These are phyloP conservation scores for Rhizopus microsporus DNA, from an alignment of 371 early-diverging fungal species.

Conservation along the genomic window DNA sequence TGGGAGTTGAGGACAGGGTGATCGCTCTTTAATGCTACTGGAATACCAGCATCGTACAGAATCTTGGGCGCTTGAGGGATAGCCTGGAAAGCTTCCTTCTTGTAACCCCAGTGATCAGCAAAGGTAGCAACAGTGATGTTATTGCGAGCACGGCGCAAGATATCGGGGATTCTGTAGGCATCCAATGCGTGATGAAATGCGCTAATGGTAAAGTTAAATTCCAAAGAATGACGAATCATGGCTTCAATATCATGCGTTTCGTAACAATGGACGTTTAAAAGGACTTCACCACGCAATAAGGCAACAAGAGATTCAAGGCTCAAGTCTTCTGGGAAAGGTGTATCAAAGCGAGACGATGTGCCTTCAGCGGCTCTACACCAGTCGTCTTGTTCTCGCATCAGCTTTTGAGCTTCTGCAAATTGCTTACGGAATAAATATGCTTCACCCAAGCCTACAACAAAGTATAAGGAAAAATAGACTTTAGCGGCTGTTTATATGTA, in stretches of 20 bases:
- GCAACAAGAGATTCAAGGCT: conserved; percentile 64
- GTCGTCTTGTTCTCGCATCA: conserved; percentile 66
- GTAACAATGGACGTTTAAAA: conserved; percentile 76
- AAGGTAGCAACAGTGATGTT: conserved; percentile 71
- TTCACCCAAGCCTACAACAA: conserved; percentile 61
- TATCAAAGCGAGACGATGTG: conserved; percentile 25
- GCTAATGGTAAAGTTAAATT: conserved; percentile 74
- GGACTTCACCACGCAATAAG: conserved; percentile 72
- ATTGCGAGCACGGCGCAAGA: conserved; percentile 61
- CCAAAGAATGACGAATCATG: conserved; percentile 71
- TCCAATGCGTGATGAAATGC: conserved; percentile 85
- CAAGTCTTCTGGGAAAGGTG: conserved; percentile 68
- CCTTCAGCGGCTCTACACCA: conserved; percentile 71
- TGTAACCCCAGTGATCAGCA: conserved; percentile 75
- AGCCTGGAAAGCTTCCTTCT: conserved; percentile 74
- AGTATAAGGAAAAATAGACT: conserved; percentile 5
- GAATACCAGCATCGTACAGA: conserved; percentile 63
- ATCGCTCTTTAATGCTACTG: conserved; percentile 75
- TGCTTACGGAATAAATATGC: conserved; percentile 70
- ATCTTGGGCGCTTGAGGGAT: conserved; percentile 62
- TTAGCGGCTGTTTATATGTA: background rate
- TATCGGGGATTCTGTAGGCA: conserved; percentile 71
- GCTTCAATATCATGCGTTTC: conserved; percentile 73
- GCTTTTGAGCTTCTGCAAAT: conserved; percentile 57
- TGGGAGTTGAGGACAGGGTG: conserved; percentile 79